phyloP scores from a whole-genome alignment of 2,329 filamentous ascomycete species.

The Aspergillus viridinutans region DNA sequence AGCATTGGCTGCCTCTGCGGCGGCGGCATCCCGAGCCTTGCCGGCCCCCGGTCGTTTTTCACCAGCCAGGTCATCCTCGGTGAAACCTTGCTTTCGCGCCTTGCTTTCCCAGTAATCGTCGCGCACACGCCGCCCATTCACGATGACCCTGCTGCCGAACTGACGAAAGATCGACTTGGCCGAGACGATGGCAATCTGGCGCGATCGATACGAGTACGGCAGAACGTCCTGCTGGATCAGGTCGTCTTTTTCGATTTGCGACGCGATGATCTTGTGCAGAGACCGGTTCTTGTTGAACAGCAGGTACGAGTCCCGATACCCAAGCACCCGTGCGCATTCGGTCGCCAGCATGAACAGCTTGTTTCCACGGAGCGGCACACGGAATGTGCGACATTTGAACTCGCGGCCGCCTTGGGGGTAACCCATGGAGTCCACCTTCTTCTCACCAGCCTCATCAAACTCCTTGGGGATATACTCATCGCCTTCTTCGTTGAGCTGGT shows the following conservation, averaged over 20 bases:
- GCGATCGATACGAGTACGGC: slow-evolving; percentile 95
- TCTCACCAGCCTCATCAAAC: slow-evolving; percentile 87
- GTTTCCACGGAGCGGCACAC: slow-evolving; percentile 82
- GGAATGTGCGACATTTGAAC: slow-evolving; percentile 90
- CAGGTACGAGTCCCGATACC: slow-evolving; percentile 95
- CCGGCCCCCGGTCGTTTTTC: slow-evolving; percentile 92
- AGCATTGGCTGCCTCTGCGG: slow-evolving; percentile 61
- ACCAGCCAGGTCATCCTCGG: slow-evolving; percentile 89
- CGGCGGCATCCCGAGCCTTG: slow-evolving; percentile 78
- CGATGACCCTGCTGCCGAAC: slow-evolving; percentile 91
- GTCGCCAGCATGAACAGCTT: slow-evolving; percentile 99
- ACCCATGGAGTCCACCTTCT: slow-evolving; percentile 82
- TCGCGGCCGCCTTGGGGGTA: slow-evolving; percentile 76
- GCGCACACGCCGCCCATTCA: slow-evolving; percentile 81
- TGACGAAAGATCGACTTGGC: slow-evolving; percentile 98
- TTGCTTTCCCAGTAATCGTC: slow-evolving; percentile 99
- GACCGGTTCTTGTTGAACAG: slow-evolving; percentile 98
- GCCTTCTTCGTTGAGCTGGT: slow-evolving; percentile 81
- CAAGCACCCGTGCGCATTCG: slow-evolving; percentile 88
- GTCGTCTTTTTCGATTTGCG: slow-evolving; percentile 92
- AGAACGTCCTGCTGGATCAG: slow-evolving; percentile 91
- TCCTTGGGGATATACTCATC: slow-evolving; percentile 96
- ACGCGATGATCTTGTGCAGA: slow-evolving; percentile 95
- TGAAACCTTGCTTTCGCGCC: slow-evolving; percentile 95
- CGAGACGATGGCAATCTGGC: slow-evolving; percentile 96